Conservation (phyloP, 129 eudicot genomes). For the Artemisia annua region DNA sequence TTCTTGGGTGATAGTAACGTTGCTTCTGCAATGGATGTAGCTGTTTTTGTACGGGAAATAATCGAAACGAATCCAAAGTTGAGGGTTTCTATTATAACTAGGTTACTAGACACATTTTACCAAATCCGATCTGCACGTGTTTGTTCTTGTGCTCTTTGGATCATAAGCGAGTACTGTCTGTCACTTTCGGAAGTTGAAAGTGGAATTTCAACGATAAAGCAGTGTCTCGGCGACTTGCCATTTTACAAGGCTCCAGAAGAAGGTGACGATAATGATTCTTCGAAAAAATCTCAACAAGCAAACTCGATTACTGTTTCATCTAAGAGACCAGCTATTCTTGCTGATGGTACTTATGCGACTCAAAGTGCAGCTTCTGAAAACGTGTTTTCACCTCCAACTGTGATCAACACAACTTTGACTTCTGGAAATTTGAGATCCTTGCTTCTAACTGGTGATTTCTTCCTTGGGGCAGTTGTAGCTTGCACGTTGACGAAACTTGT, state of each 20-base stretch:
- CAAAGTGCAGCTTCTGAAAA: slow-evolving; percentile 97
- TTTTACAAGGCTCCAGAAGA: slow-evolving; percentile 75
- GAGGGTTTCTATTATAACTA: slow-evolving; percentile 81
- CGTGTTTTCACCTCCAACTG: slow-evolving; percentile 78
- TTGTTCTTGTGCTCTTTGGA: slow-evolving; percentile 97
- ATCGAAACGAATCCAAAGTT: slow-evolving; percentile 90
- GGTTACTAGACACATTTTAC: slow-evolving; percentile 90
- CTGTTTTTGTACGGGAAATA: slow-evolving; percentile 86
- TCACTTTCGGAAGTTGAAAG: slow-evolving; percentile 95
- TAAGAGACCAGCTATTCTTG: slow-evolving; percentile 81
- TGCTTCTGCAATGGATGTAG: slow-evolving; percentile 98
- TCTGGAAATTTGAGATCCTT: slow-evolving; percentile 86
- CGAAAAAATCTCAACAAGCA: slow-evolving; percentile 69
- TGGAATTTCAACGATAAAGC: slow-evolving; percentile 82
- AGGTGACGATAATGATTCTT: slow-evolving; percentile 64
- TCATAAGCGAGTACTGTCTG: slow-evolving; percentile 92
- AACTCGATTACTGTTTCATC: slow-evolving; percentile 82
- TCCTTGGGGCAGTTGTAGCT: slow-evolving; percentile 92
- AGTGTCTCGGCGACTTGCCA: slow-evolving; percentile 94
- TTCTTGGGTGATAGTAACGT: slow-evolving; percentile 95
- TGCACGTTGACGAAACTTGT: slow-evolving; percentile 90
- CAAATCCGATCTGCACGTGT: slow-evolving; percentile 97
- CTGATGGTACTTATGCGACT: slow-evolving; percentile 98
- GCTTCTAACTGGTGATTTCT: slow-evolving; percentile 91
- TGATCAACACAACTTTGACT: slow-evolving; percentile 69